Evolutionary conservation across 208 protist genomes (phyloP).

Genomic region (Crithidia acanthocephali): DNA sequence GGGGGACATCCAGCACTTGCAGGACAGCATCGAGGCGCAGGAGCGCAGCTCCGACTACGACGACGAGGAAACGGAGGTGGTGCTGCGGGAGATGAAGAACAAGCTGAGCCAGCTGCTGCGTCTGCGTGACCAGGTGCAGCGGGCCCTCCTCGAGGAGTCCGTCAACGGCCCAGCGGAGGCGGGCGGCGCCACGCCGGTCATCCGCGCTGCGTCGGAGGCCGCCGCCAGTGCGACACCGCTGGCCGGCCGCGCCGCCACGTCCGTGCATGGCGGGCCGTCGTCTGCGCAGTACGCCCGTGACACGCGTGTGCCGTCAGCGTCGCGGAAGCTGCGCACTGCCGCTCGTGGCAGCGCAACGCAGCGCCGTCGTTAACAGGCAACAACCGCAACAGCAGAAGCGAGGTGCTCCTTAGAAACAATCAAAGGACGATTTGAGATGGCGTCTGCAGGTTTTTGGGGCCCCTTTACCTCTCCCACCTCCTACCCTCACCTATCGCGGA

Average conservation of each 20-base stretch:
- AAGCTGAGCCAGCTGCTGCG: conserved; percentile 83
- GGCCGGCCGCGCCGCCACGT: not conserved
- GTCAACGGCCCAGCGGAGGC: conserved; percentile 10
- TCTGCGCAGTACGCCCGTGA: not conserved
- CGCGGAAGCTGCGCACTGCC: conserved; percentile 30
- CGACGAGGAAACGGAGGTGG: conserved; percentile 67
- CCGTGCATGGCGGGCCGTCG: conserved; percentile 6
- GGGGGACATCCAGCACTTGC: conserved; percentile 76
- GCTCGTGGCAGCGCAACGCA: conserved; percentile 21
- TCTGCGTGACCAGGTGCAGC: conserved; percentile 79
- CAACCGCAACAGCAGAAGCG: not conserved
- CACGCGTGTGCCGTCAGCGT: conserved; percentile 15
- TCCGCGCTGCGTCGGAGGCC: conserved; percentile 8
- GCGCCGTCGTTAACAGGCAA: conserved; percentile 14
- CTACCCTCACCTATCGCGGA: too few species aligned
- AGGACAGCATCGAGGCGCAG: conserved; percentile 65
- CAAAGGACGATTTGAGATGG: too few species aligned
- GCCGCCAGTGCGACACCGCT: conserved; percentile 11
- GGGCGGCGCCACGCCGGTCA: conserved; percentile 16
- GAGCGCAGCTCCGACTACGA: conserved; percentile 59
- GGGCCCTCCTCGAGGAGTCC: conserved; percentile 45
- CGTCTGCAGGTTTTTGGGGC: too few species aligned
- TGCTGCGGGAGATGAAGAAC: conserved; percentile 74
- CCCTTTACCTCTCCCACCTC: too few species aligned
- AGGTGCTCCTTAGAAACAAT: not conserved